phyloP scores from a whole-genome alignment of 2,329 filamentous ascomycete genomes.

The Cordyceps javanica region DNA sequence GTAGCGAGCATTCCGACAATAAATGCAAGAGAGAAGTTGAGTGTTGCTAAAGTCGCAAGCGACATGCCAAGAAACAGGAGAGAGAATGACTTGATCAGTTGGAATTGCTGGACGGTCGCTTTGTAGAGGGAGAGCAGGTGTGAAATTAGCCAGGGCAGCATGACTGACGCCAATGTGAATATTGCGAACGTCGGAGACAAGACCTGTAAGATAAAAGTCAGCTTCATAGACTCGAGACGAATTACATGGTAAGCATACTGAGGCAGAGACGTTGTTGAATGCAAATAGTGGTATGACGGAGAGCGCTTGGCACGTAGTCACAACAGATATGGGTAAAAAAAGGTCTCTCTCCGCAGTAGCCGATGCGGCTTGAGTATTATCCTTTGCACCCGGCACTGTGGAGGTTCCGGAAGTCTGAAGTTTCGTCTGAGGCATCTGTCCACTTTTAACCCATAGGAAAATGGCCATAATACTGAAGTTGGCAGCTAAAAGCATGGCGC shows the following conservation, averaged over 20 bases:
- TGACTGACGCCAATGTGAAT: slow-evolving; percentile 49
- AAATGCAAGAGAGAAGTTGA: slow-evolving; percentile 91
- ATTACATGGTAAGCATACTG: slow-evolving; percentile 43
- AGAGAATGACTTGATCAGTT: slow-evolving; percentile 82
- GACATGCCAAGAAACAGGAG: slow-evolving; percentile 89
- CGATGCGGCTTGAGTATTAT: background rate
- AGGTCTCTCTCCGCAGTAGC: slow-evolving; percentile 54
- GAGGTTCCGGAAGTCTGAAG: slow-evolving; percentile 9
- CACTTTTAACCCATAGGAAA: slow-evolving; percentile 86
- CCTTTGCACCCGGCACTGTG: slow-evolving; percentile 6
- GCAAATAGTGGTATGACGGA: slow-evolving; percentile 76
- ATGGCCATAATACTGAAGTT: slow-evolving; percentile 97
- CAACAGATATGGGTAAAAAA: slow-evolving; percentile 66
- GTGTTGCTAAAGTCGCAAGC: slow-evolving; percentile 83
- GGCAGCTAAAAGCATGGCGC: slow-evolving; percentile 91
- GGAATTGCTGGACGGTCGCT: slow-evolving; percentile 63
- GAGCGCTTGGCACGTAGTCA: slow-evolving; percentile 67
- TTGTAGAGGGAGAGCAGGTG: slow-evolving; percentile 45
- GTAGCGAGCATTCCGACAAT: slow-evolving; percentile 72
- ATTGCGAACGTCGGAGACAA: slow-evolving; percentile 52
- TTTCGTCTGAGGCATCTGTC: slow-evolving; percentile 32
- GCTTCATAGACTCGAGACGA: background rate
- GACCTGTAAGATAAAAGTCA: slow-evolving; percentile 35
- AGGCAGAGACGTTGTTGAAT: slow-evolving; percentile 69
- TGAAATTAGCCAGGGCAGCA: slow-evolving; percentile 53